Evolutionary conservation across 768 basidiomycete genomes (phyloP).

Genomic region (Porphyrellus cyaneotinctus): DNA sequence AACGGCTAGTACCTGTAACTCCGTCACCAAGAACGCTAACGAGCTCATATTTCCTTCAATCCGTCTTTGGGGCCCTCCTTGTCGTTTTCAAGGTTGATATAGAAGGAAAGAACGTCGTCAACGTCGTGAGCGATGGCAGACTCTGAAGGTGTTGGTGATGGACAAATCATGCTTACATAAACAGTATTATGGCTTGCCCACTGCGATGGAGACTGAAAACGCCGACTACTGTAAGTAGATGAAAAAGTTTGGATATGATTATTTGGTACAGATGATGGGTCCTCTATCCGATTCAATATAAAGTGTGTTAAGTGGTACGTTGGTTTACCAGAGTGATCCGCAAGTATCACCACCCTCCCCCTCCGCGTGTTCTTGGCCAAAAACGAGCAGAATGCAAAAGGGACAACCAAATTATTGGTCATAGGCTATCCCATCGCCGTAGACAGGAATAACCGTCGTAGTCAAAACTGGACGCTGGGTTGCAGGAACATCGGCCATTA

Average conservation of each 20-base stretch:
- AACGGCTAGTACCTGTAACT: constrained; percentile 52
- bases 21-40: constrained; percentile 65
- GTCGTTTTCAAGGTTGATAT: background rate
- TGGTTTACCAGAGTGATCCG: background rate
- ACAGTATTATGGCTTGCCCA: background rate
- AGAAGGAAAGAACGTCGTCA: background rate
- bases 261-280: constrained; percentile 3
- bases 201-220: no score
- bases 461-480: constrained; percentile 22
- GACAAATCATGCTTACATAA: background rate
- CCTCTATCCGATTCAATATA: background rate
- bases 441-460: constrained; percentile 30
- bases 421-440: constrained; percentile 14
- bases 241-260: background rate
- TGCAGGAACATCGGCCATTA: constrained; percentile 23
- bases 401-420: background rate
- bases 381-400: background rate
- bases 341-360: background rate
- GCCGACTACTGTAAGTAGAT: no score
- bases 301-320: background rate
- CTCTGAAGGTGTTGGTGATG: background rate
- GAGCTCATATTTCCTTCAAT: constrained; percentile 49
- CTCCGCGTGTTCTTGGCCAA: background rate
- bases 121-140: background rate
- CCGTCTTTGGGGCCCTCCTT: background rate